Percentiles rank a stretch among this genome's conserved stretches.
Conservation (phyloP, 805 yeast genomes). For the Ogataea siamensis region DNA sequence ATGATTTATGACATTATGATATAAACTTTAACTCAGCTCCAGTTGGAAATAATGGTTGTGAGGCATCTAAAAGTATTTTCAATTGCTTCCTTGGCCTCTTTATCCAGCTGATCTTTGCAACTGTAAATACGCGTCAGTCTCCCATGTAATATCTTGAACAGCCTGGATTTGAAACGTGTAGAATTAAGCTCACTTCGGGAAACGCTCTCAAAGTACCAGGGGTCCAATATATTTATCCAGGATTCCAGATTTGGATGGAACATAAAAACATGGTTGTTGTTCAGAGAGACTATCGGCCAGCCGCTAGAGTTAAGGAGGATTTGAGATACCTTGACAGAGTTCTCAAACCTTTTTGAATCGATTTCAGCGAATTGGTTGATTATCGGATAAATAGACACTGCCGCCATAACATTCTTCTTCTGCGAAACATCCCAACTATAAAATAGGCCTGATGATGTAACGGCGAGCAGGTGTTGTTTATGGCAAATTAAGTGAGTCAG, state of each 20-base stretch:
- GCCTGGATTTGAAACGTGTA: slow-evolving; percentile 9
- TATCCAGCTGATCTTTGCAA: background rate
- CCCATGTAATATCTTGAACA: slow-evolving; percentile 14
- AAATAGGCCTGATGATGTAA: slow-evolving; percentile 51
- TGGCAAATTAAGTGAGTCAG: slow-evolving; percentile 39
- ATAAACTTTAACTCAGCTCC: no score
- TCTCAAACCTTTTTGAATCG: slow-evolving; percentile 25
- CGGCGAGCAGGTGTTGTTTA: slow-evolving; percentile 37
- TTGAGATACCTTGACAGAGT: slow-evolving; percentile 20
- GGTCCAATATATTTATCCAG: slow-evolving; percentile 51
- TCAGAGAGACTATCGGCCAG: slow-evolving; percentile 41
- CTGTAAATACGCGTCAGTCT: slow-evolving; percentile 15
- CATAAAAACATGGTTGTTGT: slow-evolving; percentile 38
- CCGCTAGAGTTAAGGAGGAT: slow-evolving; percentile 37
- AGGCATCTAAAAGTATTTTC: slow-evolving; percentile 15
- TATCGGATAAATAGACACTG: slow-evolving; percentile 53
- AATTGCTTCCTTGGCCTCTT: slow-evolving; percentile 2
- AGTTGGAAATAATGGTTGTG: background rate
- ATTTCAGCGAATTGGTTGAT: slow-evolving; percentile 38
- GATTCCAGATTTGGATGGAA: slow-evolving; percentile 41
- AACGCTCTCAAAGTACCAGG: slow-evolving; percentile 25
- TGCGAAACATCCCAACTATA: slow-evolving; percentile 48
- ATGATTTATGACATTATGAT: slow-evolving; percentile 5
- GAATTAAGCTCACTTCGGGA: slow-evolving; percentile 3
- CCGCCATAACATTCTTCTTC: slow-evolving; percentile 36